Evolutionary conservation across 2,329 filamentous ascomycete species (phyloP), one percentile per base, ranked within the genome.

Genomic region (Cladophialophora yegresii): DNA sequence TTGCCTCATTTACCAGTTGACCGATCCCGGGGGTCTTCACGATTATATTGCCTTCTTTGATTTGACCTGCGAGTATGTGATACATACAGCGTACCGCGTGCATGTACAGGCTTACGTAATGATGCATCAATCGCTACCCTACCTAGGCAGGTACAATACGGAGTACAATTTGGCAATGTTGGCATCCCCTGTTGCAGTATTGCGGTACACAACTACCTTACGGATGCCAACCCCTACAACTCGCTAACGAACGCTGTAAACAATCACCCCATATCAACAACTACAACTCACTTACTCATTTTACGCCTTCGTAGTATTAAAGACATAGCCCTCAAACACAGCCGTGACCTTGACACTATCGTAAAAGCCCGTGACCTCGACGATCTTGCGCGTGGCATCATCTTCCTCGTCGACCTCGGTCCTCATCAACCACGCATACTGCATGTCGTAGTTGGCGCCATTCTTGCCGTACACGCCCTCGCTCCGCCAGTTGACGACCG

Each of bases 341-440:
- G 56, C 61, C 4, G 32, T 56, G n/a, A 67, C 65, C 43, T 64
- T 64, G 26, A 57, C 28, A 26, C 65, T 51, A 56, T 64, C 65
- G 47, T 65, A 67, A 16, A 67, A 65, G 3, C 65, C 65, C 28
- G 54, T 62, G 53, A 64, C 65, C 23, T 67, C 62, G 30, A 67
- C 62, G 30, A 64, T 64, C 58, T 67, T 50, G 55, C 22, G 45
- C 33, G 45, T n/a, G n/a, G n/a, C 7, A 30, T 54, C 57, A n/a
- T 50, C 49, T 4, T 33, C 51, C 32, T 20, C 57, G 20, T 55
- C 45, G 36, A 54, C n/a, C 26, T 45, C 62, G 12, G 51, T 61
- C 33, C 65, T 50, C 58, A 67, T 65, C 58, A 65, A 20, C 65
- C 65, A 67, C 30, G 62, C 58, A 33, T 67, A 65, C 30, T 65